Percentiles rank a stretch among this genome's conserved stretches.
phyloP scores from a whole-genome alignment of 345 rosid species.

The Syzygium aqueum region DNA sequence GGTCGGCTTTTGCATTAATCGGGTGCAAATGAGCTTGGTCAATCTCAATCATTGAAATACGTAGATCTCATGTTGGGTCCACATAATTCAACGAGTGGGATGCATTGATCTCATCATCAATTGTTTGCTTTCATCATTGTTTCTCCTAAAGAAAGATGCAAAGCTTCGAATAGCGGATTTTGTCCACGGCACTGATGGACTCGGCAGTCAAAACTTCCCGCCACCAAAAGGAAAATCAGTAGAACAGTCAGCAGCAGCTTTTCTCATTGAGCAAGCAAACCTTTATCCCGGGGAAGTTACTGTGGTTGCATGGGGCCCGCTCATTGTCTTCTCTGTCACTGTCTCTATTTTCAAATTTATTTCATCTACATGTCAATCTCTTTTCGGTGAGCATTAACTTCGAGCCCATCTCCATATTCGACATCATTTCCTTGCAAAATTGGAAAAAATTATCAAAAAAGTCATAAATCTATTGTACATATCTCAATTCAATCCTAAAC shows the following conservation, averaged over 20 bases:
- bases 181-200: no score
- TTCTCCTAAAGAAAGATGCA: no score
- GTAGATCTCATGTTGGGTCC: fast-evolving
- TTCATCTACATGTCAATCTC: neutral
- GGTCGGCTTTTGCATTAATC: neutral
- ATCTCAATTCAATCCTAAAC: no score
- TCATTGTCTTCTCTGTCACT: neutral
- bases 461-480: fast-evolving
- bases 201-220: conserved; percentile 17
- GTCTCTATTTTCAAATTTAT: neutral
- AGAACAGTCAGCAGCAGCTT: conserved; percentile 51
- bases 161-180: no score
- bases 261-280: conserved; percentile 68
- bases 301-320: conserved; percentile 75
- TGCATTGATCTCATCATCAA: neutral
- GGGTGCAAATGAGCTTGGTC: fast-evolving
- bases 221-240: conserved; percentile 71
- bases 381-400: neutral
- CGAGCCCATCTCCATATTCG: neutral
- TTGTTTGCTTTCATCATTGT: neutral
- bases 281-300: conserved; percentile 69
- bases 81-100: neutral
- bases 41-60: neutral
- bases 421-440: neutral
- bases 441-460: no score